Evolutionary conservation across 768 basidiomycete genomes (phyloP).

Genomic region (Boletus rex-veris): DNA sequence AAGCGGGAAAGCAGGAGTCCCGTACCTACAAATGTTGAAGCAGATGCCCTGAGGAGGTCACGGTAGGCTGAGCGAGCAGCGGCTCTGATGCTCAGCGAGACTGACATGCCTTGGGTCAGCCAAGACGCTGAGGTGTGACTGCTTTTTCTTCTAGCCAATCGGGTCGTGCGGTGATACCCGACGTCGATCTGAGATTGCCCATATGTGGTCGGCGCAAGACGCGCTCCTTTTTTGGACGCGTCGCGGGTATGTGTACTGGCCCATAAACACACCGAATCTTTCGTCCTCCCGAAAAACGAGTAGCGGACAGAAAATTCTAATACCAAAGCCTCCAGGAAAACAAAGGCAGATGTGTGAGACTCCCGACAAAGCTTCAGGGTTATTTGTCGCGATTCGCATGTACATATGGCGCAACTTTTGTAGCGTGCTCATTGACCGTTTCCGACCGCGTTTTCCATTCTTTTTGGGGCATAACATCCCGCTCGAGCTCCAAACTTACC

Average conservation of each 20-base stretch:
- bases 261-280: constrained; percentile 30
- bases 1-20: background rate
- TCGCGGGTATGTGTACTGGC: constrained; percentile 25
- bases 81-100: constrained; percentile 55
- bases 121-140: background rate
- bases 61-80: constrained; percentile 75
- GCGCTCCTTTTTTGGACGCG: constrained; percentile 38
- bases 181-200: constrained; percentile 34
- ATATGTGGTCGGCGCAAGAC: constrained; percentile 36
- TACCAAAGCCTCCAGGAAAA: constrained; percentile 18
- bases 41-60: constrained; percentile 61
- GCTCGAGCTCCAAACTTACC: background rate
- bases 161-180: constrained; percentile 12
- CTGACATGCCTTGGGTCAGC: constrained; percentile 35
- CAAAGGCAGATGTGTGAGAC: constrained; percentile 14
- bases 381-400: constrained; percentile 18
- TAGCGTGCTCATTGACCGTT: background rate
- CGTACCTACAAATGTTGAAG: constrained; percentile 62
- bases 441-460: constrained; percentile 16
- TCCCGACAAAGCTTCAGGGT: constrained; percentile 14
- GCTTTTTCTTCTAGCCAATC: constrained; percentile 14
- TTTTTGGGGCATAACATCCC: constrained; percentile 13
- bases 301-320: constrained; percentile 28
- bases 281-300: constrained; percentile 24
- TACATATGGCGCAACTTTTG: constrained; percentile 16